phyloP scores from a whole-genome alignment of 441 rosid species.

The Dalechampia spathulata region DNA sequence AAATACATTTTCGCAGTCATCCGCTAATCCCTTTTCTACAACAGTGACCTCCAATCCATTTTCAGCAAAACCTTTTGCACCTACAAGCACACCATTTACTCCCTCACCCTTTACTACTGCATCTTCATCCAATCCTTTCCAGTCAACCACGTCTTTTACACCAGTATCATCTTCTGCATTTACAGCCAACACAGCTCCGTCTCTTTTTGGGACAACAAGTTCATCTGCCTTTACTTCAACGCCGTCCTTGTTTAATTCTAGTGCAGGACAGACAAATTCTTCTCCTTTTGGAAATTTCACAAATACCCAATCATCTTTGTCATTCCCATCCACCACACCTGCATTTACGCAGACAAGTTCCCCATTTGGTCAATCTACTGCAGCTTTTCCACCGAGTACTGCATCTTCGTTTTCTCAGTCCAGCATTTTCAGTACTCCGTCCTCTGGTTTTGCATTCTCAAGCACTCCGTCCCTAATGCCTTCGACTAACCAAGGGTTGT shows the following conservation, averaged over 20 bases:
- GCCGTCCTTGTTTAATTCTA: slow-evolving; percentile 51
- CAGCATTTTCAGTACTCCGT: slow-evolving; percentile 47
- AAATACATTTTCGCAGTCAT: slow-evolving; percentile 42
- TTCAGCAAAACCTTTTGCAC: slow-evolving; percentile 43
- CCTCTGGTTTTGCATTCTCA: slow-evolving; percentile 50
- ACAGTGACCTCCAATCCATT: slow-evolving; percentile 45
- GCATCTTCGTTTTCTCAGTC: slow-evolving; percentile 35
- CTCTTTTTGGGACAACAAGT: slow-evolving; percentile 42
- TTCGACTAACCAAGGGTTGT: slow-evolving; percentile 37
- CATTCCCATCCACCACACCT: slow-evolving; percentile 44
- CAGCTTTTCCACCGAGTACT: slow-evolving; percentile 44
- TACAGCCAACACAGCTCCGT: slow-evolving; percentile 32
- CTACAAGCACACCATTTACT: slow-evolving; percentile 25
- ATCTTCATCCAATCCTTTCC: slow-evolving; percentile 40
- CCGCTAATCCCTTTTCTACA: slow-evolving; percentile 49
- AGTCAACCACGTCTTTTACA: slow-evolving; percentile 44
- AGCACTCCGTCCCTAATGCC: slow-evolving; percentile 43
- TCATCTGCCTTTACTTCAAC: slow-evolving; percentile 46
- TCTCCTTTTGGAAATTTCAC: slow-evolving; percentile 43
- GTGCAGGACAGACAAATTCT: slow-evolving; percentile 35
- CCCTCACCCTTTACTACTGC: slow-evolving; percentile 36
- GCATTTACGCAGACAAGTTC: slow-evolving; percentile 42
- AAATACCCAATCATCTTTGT: slow-evolving; percentile 48
- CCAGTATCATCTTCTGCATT: slow-evolving; percentile 35
- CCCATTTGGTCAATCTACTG: slow-evolving; percentile 15